phyloP scores from a whole-genome alignment of 805 yeast genomes.

The Hanseniaspora thailandica region DNA sequence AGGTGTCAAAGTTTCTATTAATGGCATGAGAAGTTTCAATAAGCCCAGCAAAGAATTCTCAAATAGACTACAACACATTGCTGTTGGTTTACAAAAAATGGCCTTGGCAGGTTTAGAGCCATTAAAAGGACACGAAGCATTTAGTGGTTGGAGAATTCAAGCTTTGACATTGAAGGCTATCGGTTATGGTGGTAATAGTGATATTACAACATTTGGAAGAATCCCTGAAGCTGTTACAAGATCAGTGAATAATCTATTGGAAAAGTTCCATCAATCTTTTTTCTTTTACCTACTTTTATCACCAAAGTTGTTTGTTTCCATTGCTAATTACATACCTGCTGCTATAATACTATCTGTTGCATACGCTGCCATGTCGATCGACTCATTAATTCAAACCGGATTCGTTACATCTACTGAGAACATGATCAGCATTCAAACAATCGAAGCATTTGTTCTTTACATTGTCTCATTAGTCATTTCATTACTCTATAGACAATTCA shows the following conservation, averaged over 20 bases:
- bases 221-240: constrained; percentile 77
- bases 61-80: constrained; percentile 46
- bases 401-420: constrained; percentile 16
- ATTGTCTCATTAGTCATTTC: constrained; percentile 28
- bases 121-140: constrained; percentile 68
- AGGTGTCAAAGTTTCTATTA: constrained; percentile 56
- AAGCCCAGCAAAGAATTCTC: constrained; percentile 34
- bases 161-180: constrained; percentile 68
- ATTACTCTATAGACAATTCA: constrained; percentile 15
- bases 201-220: constrained; percentile 86
- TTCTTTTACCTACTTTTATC: constrained; percentile 78
- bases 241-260: constrained; percentile 80
- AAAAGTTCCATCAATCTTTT: constrained; percentile 93
- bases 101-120: constrained; percentile 58
- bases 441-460: constrained; percentile 21
- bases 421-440: constrained; percentile 17
- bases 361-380: constrained; percentile 56
- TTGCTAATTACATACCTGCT: constrained; percentile 84
- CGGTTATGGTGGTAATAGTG: constrained; percentile 48
- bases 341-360: constrained; percentile 61
- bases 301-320: constrained; percentile 74
- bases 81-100: constrained; percentile 55
- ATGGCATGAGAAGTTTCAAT: constrained; percentile 41
- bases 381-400: constrained; percentile 37
- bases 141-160: constrained; percentile 93